A percentile compares a stretch with the other conserved stretches of the same genome.
These are phyloP conservation scores for Didymella sp. DNA, from an alignment of 2,329 filamentous ascomycete species.

Conservation along the genomic window DNA sequence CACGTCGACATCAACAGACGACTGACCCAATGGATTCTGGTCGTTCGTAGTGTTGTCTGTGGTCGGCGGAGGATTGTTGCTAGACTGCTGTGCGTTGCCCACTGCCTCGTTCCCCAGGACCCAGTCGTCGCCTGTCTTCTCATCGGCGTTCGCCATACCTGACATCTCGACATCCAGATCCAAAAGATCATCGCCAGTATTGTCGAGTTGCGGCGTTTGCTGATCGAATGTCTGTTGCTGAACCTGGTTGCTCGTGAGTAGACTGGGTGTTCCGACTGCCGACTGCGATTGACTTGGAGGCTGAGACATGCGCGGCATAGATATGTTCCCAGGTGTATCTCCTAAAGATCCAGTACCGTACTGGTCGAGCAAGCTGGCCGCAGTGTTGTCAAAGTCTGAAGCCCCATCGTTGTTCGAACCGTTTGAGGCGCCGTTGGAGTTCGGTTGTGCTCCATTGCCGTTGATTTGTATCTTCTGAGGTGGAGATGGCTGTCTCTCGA, in stretches of 20 bases:
- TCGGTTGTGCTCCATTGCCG: conserved; percentile 36
- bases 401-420: conserved; percentile 37
- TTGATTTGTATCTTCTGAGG: conserved; percentile 42
- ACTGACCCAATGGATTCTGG: conserved; percentile 25
- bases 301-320: conserved; percentile 62
- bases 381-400: conserved; percentile 51
- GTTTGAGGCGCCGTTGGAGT: conserved; percentile 46
- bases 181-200: conserved; percentile 44
- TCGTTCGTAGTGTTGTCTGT: conserved; percentile 30
- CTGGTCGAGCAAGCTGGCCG: conserved; percentile 70
- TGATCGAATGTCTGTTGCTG: conserved; percentile 38
- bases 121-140: conserved; percentile 46
- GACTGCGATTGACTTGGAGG: conserved; percentile 66
- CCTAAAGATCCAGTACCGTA: conserved; percentile 69
- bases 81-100: conserved; percentile 27
- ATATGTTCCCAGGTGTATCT: conserved; percentile 66
- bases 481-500: conserved; percentile 60
- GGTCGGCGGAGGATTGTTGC: conserved; percentile 27
- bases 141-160: conserved; percentile 55
- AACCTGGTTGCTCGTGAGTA: conserved; percentile 30
- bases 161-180: conserved; percentile 64
- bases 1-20: conserved; percentile 39
- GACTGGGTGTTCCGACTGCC: conserved; percentile 62
- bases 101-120: conserved; percentile 43
- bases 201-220: conserved; percentile 34